These are phyloP conservation scores for Rhizophagus prolifer DNA, from an alignment of 192 early-diverging fungal species.

Conservation along the genomic window DNA sequence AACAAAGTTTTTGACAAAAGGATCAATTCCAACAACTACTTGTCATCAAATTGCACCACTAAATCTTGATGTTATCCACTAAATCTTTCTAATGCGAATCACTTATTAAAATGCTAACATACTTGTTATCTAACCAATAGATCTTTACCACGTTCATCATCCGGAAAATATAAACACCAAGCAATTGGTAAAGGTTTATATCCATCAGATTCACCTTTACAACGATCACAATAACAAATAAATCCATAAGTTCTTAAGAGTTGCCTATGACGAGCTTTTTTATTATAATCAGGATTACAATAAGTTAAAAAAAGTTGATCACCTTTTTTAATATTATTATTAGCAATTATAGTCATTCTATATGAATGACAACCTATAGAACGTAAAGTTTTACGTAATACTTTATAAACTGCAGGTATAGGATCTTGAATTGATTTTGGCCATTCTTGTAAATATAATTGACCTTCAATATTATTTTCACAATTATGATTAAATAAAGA, in stretches of 20 bases:
- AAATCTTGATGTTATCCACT: too few species aligned
- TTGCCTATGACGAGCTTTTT: not conserved
- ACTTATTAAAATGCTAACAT: too few species aligned
- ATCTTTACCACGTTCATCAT: not conserved
- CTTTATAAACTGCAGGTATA: not conserved
- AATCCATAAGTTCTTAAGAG: not conserved
- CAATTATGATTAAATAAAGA: slow-evolving; percentile 22
- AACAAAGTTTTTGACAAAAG: too few species aligned
- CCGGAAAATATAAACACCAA: slow-evolving; percentile 1
- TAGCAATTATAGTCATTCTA: not conserved
- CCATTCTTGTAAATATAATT: not conserved
- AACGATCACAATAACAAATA: not conserved
- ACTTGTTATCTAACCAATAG: not conserved
- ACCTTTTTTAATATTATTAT: not conserved
- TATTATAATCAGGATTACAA: not conserved
- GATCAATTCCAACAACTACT: too few species aligned
- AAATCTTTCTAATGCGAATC: too few species aligned
- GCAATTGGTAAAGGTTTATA: not conserved
- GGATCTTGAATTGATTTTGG: not conserved
- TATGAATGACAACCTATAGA: not conserved
- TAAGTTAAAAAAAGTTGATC: not conserved
- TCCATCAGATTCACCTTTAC: not conserved
- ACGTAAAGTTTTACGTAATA: not conserved
- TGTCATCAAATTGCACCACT: too few species aligned
- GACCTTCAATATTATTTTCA: not conserved